Conservation (phyloP, 352 stramenopile genomes). For the Phytophthora palmivora region DNA sequence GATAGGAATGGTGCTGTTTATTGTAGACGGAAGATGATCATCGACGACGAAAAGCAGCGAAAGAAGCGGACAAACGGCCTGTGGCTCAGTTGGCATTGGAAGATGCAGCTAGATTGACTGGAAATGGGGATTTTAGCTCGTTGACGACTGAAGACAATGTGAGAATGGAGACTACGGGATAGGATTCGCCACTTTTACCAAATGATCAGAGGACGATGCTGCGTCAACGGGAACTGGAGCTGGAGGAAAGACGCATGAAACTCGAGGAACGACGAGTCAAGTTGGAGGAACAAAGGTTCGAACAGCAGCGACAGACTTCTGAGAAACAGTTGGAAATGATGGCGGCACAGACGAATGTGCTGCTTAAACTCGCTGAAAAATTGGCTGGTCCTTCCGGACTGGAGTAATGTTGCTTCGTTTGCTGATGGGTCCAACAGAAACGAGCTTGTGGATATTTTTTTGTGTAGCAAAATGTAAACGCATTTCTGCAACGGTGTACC, state of each 20-base stretch:
- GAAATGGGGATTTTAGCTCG: slow-evolving; percentile 7
- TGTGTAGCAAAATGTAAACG: slow-evolving; percentile 3
- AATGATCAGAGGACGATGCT: slow-evolving; percentile 31
- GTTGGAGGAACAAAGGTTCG: slow-evolving; percentile 35
- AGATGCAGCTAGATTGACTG: slow-evolving; percentile 19
- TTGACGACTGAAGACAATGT: neutral
- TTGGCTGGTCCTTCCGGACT: slow-evolving; percentile 4
- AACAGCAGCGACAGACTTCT: slow-evolving; percentile 29
- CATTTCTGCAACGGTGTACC: neutral
- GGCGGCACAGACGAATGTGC: slow-evolving; percentile 31
- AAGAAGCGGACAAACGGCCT: slow-evolving; percentile 9
- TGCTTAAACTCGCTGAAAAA: slow-evolving; percentile 37
- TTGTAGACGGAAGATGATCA: slow-evolving; percentile 33
- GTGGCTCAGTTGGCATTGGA: slow-evolving; percentile 23
- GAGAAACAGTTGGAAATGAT: slow-evolving; percentile 43
- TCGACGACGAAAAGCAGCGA: slow-evolving; percentile 18
- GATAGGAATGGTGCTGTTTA: slow-evolving; percentile 13
- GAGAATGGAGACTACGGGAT: slow-evolving; percentile 1
- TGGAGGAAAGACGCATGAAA: slow-evolving; percentile 30
- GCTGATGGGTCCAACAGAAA: neutral
- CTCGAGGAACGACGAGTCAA: slow-evolving; percentile 30
- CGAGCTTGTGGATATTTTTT: slow-evolving; percentile 10
- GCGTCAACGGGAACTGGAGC: slow-evolving; percentile 30
- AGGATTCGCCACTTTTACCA: slow-evolving; percentile 21
- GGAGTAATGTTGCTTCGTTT: slow-evolving; percentile 3